Evolutionary conservation across 306 rosid genomes (phyloP), one percentile per base, ranked within the genome.

Genomic region (Lathyrus sativus): DNA sequence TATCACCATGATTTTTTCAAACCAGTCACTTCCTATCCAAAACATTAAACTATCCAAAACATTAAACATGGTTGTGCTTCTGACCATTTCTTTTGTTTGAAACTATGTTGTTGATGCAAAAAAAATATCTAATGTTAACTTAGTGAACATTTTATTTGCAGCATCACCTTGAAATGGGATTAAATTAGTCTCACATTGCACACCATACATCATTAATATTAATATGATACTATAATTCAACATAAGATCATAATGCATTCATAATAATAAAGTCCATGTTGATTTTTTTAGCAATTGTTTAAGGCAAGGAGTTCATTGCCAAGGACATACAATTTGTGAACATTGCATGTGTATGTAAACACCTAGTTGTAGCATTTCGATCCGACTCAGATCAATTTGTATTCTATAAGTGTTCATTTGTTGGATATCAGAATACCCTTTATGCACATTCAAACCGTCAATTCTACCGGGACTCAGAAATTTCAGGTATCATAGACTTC

Each of bases 381-480:
- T 93, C 97, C 0, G 95, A 90, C 60, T 93, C 89, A 0, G 98
- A 93, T 51, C 81, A 29, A 3, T 93, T 96, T 0, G 95, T 93
- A 28, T 77, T 65, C 70, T 90, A 60, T 60, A 66, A 71, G 15
- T 92, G 98, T 80, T 86, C 90, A 3, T 90, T 90, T 42, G 82
- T 79, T 3, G 98, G 77, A 42, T 92, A 42, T 77, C 22, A 86
- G 33, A 93, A 92, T 75, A 90, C 96, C 2, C 93, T 92, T 61
- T 92, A 92, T 8, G 87, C 96, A 0, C 96, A 93, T 62, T 90
- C 98, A 45, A 93, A 90, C 68, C 91, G 98, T 7, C 97, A 93
- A 17, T 90, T 93, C 87, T 93, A 93, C 77, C 85, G 91, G 0
- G 90, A 90, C 0, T 93, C 97, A 31, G 93, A 88, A 66, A n/a